A percentile compares a stretch with the other conserved stretches of the same genome.
phyloP scores from a whole-genome alignment of 441 rosid species.

The Croton laevigatus region DNA sequence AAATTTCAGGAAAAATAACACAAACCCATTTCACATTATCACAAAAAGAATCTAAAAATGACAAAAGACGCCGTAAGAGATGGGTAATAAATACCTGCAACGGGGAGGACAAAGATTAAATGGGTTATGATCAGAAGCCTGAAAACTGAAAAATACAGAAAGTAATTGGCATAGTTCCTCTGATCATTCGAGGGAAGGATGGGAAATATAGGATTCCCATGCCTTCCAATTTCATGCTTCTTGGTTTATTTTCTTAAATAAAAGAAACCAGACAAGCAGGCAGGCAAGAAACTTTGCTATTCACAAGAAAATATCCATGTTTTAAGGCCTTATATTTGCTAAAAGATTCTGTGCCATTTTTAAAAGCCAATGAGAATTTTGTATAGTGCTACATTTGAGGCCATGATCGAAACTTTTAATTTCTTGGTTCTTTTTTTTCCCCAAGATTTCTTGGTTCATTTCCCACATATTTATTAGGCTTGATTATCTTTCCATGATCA shows the following conservation, averaged over 20 bases:
- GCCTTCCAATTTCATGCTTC: not conserved
- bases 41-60: not conserved
- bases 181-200: not conserved
- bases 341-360: too few species aligned
- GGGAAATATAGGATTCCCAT: too few species aligned
- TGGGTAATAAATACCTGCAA: conserved; percentile 27
- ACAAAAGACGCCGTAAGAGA: not conserved
- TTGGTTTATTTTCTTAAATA: not conserved
- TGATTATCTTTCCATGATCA: too few species aligned
- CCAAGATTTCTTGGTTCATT: too few species aligned
- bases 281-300: not conserved
- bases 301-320: not conserved
- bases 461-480: too few species aligned
- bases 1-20: not conserved
- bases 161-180: not conserved
- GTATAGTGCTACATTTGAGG: too few species aligned
- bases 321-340: not conserved
- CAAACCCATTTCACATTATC: conserved; percentile 8
- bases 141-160: not conserved
- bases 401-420: too few species aligned
- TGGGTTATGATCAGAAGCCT: not conserved
- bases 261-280: not conserved
- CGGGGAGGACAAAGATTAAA: conserved; percentile 1
- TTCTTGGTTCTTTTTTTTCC: too few species aligned
- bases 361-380: too few species aligned